phyloP scores from a whole-genome alignment of 495 filamentous ascomycete genomes.

The Neurospora sp. region DNA sequence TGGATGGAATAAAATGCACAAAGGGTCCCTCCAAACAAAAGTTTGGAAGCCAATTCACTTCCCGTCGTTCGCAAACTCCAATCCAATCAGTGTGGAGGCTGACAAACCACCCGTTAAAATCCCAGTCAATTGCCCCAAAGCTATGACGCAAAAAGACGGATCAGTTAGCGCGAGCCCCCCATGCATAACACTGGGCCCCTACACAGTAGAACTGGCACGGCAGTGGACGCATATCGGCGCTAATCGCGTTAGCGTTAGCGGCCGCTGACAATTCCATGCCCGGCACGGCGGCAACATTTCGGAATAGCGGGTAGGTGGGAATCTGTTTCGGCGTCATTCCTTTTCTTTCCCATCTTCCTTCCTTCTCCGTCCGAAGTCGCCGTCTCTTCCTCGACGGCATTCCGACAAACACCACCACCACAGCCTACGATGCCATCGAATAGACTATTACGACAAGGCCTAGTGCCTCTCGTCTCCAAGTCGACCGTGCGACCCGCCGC shows the following conservation, averaged over 20 bases:
- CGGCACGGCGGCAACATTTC: background rate
- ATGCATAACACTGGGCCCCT: conserved; percentile 5
- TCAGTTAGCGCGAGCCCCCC: background rate
- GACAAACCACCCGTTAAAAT: background rate
- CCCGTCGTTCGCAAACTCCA: background rate
- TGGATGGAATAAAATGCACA: background rate
- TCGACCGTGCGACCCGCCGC: conserved; percentile 4
- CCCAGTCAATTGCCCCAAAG: background rate
- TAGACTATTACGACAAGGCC: conserved; percentile 14
- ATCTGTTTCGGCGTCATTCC: background rate
- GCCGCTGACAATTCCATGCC: background rate
- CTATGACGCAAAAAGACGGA: conserved; percentile 18
- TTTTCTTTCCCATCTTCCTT: background rate
- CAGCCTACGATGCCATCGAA: conserved; percentile 12
- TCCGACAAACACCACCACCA: background rate
- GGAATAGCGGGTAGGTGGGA: background rate
- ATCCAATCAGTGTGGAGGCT: background rate
- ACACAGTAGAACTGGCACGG: background rate
- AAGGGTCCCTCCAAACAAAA: background rate
- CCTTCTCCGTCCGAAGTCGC: background rate
- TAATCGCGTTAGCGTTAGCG: background rate
- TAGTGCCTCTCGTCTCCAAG: conserved; percentile 18
- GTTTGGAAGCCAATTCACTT: background rate
- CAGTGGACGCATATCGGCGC: background rate
- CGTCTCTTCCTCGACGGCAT: background rate